These are phyloP conservation scores for Eremothecium coryli DNA, from an alignment of 1,139 yeast genomes.

Conservation along the genomic window DNA sequence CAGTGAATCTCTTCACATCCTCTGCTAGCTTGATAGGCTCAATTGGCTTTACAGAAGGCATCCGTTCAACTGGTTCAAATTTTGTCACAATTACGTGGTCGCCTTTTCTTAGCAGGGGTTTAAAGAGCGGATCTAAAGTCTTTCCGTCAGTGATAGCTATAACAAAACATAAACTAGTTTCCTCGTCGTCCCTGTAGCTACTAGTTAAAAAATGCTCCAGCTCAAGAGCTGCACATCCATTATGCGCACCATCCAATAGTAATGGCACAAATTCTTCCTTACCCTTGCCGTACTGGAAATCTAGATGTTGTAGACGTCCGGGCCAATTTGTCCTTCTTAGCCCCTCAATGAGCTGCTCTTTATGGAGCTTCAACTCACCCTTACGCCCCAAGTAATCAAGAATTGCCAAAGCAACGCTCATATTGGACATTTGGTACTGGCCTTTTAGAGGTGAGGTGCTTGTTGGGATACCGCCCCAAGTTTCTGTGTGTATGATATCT, in stretches of 20 bases:
- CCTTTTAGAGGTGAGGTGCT: slow-evolving; percentile 49
- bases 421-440: slow-evolving; percentile 58
- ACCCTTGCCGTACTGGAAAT: slow-evolving; percentile 18
- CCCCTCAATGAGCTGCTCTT: slow-evolving; percentile 40
- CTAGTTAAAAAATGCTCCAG: slow-evolving; percentile 40
- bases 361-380: slow-evolving; percentile 20
- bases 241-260: slow-evolving; percentile 88
- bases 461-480: slow-evolving; percentile 30
- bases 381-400: slow-evolving; percentile 33
- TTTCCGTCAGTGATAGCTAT: slow-evolving; percentile 75
- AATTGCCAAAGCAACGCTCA: slow-evolving; percentile 59
- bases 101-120: slow-evolving; percentile 38
- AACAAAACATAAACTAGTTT: slow-evolving; percentile 46
- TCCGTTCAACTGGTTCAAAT: slow-evolving; percentile 66
- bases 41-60: slow-evolving; percentile 80
- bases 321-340: slow-evolving; percentile 48
- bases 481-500: slow-evolving; percentile 21
- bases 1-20: slow-evolving; percentile 30
- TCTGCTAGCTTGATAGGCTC: slow-evolving; percentile 34
- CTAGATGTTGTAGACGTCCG: slow-evolving; percentile 48
- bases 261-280: slow-evolving; percentile 33
- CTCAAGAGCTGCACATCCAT: slow-evolving; percentile 70
- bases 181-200: slow-evolving; percentile 18
- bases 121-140: slow-evolving; percentile 43
- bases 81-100: slow-evolving; percentile 56